Conservation (phyloP, 768 basidiomycete species). For the Tylopilus vinaceipallidus region DNA sequence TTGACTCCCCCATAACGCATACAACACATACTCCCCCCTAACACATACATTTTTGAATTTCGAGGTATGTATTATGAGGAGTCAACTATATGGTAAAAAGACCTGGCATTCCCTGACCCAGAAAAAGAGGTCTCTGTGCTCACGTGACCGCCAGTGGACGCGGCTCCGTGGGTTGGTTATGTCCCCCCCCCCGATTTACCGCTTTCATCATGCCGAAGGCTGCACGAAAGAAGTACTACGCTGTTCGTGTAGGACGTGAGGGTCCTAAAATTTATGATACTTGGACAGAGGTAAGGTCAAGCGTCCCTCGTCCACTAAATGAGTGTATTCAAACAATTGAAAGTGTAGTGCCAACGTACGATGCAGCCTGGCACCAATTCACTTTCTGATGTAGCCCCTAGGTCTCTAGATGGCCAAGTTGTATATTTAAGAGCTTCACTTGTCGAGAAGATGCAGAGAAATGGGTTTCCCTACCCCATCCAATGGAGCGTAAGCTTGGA, state of each 20-base stretch:
- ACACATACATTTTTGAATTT: no score
- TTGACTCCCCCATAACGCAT: no score
- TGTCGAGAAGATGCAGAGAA: constrained; percentile 44
- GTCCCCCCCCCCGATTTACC: no score
- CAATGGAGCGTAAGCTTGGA: constrained; percentile 18
- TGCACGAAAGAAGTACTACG: constrained; percentile 50
- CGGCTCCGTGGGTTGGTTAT: no score
- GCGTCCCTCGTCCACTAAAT: neutral
- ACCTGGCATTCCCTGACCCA: no score
- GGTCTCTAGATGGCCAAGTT: constrained; percentile 53
- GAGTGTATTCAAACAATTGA: neutral
- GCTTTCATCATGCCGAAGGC: constrained; percentile 35
- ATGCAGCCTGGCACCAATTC: neutral
- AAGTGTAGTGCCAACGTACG: constrained; percentile 50
- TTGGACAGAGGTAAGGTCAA: constrained; percentile 56
- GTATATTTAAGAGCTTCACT: constrained; percentile 52
- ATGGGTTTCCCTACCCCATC: constrained; percentile 38
- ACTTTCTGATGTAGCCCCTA: constrained; percentile 21
- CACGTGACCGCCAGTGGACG: no score
- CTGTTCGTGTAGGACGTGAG: constrained; percentile 55
- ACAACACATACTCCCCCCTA: no score
- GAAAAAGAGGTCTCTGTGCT: no score
- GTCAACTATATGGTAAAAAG: no score
- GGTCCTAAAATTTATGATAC: constrained; percentile 55
- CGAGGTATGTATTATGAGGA: no score